Evolutionary conservation across 75 land plant genomes (phyloP).

Genomic region (Cryptomeria japonica): DNA sequence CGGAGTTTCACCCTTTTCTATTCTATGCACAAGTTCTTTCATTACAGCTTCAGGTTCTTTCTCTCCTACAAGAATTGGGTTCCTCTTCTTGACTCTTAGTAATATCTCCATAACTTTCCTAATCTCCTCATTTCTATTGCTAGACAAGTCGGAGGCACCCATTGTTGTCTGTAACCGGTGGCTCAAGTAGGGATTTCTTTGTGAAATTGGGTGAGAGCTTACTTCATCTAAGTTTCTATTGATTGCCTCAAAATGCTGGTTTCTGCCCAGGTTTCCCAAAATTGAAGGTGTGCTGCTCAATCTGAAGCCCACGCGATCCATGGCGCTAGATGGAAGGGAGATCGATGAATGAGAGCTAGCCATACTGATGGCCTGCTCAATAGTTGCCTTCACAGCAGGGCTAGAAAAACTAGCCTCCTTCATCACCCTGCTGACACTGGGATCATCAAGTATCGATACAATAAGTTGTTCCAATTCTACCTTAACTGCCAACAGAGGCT

Average conservation of each 20-base stretch:
- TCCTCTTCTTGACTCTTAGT: slow-evolving; percentile 44
- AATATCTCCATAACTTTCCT: slow-evolving; percentile 60
- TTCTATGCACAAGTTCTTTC: slow-evolving; percentile 39
- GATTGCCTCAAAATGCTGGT: slow-evolving; percentile 7
- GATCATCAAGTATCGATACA: slow-evolving; percentile 90
- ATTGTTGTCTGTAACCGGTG: slow-evolving; percentile 35
- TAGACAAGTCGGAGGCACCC: slow-evolving; percentile 4
- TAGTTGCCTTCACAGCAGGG: slow-evolving; percentile 61
- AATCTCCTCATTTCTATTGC: slow-evolving; percentile 45
- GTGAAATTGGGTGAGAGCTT: slow-evolving; percentile 8
- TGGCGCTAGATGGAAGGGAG: slow-evolving; percentile 10
- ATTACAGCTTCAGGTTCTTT: slow-evolving; percentile 52
- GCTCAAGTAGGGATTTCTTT: slow-evolving; percentile 41
- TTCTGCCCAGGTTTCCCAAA: slow-evolving; percentile 6
- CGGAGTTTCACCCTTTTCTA: slow-evolving; percentile 39
- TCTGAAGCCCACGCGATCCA: slow-evolving; percentile 7
- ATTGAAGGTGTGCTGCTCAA: slow-evolving; percentile 4
- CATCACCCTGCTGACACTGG: slow-evolving; percentile 94
- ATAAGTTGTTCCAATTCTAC: slow-evolving; percentile 86
- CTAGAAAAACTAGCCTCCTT: slow-evolving; percentile 89
- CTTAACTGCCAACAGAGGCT: slow-evolving; percentile 80
- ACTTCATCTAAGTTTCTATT: slow-evolving; percentile 1
- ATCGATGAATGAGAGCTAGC: slow-evolving; percentile 14
- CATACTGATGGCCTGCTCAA: slow-evolving; percentile 46
- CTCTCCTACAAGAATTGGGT: slow-evolving; percentile 80